These are phyloP conservation scores for Albophoma yamanashiensis DNA, from an alignment of 2,329 filamentous ascomycete species.

Conservation along the genomic window DNA sequence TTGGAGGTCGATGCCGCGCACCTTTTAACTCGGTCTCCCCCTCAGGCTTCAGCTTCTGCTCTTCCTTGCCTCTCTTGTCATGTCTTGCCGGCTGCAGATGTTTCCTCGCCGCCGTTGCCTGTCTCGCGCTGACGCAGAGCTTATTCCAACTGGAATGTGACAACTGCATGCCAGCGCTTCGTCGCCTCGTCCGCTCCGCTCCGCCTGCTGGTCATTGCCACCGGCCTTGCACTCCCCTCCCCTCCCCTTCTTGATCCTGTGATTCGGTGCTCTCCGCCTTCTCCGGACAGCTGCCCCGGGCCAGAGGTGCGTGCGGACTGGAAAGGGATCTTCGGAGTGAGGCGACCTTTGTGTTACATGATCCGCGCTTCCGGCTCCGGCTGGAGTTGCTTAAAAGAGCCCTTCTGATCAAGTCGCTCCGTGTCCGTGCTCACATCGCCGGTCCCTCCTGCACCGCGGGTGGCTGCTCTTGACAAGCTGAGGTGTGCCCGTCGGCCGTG, in stretches of 20 bases:
- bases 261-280: not conserved
- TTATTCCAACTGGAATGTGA: conserved; percentile 6
- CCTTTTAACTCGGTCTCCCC: not conserved
- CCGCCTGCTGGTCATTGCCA: not conserved
- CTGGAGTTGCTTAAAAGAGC: not conserved
- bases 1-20: not conserved
- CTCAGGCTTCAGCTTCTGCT: not conserved
- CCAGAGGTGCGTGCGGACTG: not conserved
- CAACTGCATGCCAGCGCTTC: conserved; percentile 6
- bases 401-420: no score
- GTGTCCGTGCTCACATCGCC: not conserved
- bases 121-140: conserved; percentile 7
- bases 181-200: conserved; percentile 1
- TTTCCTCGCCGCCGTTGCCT: not conserved
- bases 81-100: not conserved
- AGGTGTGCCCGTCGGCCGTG: not conserved
- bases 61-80: not conserved
- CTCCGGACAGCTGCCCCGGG: not conserved
- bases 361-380: not conserved
- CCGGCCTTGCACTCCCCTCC: not conserved
- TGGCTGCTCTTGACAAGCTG: not conserved
- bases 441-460: not conserved
- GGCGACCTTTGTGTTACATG: not conserved
- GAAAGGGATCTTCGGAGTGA: not conserved
- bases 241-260: not conserved